These are phyloP conservation scores for Ophiocordyceps camponoti-saundersi DNA, from an alignment of 2,329 filamentous ascomycete genomes.

Conservation along the genomic window DNA sequence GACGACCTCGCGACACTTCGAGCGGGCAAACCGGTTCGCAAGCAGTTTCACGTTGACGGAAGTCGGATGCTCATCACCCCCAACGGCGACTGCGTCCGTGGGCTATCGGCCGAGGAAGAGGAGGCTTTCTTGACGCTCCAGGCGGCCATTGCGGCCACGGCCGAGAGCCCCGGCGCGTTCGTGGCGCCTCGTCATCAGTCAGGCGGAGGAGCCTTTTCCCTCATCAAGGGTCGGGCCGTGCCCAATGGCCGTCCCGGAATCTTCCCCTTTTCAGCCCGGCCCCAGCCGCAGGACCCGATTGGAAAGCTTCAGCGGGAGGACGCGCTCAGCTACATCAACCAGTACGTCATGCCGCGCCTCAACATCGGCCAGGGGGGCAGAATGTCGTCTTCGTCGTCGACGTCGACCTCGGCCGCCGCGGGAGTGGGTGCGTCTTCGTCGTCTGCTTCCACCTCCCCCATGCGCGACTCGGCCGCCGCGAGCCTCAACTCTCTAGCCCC, in stretches of 20 bases:
- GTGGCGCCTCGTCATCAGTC: constrained; percentile 36
- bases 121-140: constrained; percentile 55
- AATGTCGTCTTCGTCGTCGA: constrained; percentile 8
- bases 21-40: constrained; percentile 41
- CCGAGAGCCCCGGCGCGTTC: constrained; percentile 37
- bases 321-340: constrained; percentile 51
- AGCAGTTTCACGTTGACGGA: constrained; percentile 39
- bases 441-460: constrained; percentile 12
- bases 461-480: constrained; percentile 28
- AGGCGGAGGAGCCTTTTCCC: constrained; percentile 36
- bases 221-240: constrained; percentile 48
- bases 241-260: constrained; percentile 46
- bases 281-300: constrained; percentile 37
- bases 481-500: constrained; percentile 38
- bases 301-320: constrained; percentile 51
- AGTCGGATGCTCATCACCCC: constrained; percentile 57
- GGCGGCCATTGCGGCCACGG: constrained; percentile 30
- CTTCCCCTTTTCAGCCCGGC: constrained; percentile 32
- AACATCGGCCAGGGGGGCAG: constrained; percentile 18
- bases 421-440: neutral
- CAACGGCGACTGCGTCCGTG: constrained; percentile 59
- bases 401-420: neutral
- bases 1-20: constrained; percentile 37
- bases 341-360: constrained; percentile 45
- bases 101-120: constrained; percentile 52